Base-by-base conservation (phyloP, 371 early-diverging fungal species). In the Haplosporangium sp. region DNA sequence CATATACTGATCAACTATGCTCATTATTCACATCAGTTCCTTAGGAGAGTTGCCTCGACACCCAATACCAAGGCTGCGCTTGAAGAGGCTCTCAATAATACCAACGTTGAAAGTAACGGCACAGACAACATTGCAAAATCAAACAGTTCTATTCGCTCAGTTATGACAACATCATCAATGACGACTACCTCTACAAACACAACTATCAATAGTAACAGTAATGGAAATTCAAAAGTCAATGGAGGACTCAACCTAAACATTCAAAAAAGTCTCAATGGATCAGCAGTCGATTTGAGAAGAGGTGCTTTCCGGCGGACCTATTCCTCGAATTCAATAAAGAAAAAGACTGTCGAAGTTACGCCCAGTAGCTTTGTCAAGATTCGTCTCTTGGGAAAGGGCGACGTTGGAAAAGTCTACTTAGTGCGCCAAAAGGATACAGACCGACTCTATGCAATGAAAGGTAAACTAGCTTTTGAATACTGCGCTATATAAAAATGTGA, bases 321-420 rank as follows among this genome's bases (percentile, higher is more conserved):
- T 76, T 93, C 94, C 35, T 88, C 93, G 65, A 93, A 92, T 83
- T 94, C 94, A 68, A 90, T 95, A 76, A 93, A 91, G 74, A 85
- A 94, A 35, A 89, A 90, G 64, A 86, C 91, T 53, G 91, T 93
- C n/a, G 88, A 93, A 74, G 96, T 96, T 3, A 90, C 92, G 13
- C 96, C 97, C 6, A 92, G 88, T 65, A 91, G 93, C 75, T 98
- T 97, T 83, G 85, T 83, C 48, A 96, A 96, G 79, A 83, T 94
- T 48, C 88, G 92, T 69, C 83, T 98, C 77, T 86, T 98, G 52
- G 98, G 98, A 59, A 95, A 95, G 85, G 98, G 98, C 48, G 98
- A 96, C 83, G 98, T 98, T 34, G 98, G 98, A 42, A 96, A 94
- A 78, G 98, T 98, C 9, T 98, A 95, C 75, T 88, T 98, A 72